Evolutionary conservation across 306 rosid species (phyloP), one percentile per base, ranked within the genome.

Genomic region (Quercus gilva): DNA sequence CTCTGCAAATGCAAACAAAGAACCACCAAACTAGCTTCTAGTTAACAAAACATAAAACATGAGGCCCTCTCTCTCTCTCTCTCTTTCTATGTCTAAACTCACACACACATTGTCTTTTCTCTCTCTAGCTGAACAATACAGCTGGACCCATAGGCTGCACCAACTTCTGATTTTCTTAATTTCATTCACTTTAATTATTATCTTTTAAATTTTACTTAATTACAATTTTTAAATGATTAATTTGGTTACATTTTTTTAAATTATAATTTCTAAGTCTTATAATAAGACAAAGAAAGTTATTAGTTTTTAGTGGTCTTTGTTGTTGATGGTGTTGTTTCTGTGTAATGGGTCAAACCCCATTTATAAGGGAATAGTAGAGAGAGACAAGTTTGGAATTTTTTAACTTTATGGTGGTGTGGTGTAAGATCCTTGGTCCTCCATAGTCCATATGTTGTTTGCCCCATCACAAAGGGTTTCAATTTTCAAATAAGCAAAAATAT

Each of bases 111-210:
- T 41, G 45, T 41, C 45, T 8, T 41, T 49, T 49, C 53, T 49
- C 53, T 49, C 53, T 68, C 79, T 80, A 43, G 37, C 78, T 52
- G 74, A 76, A 77, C 82, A 84, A 28, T 71, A 75, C 88, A 91
- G 90, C 86, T 80, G 88, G 86, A 87, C 85, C 83, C 77, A 68
- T 74, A 64, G 82, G 80, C 84, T 72, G 73, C 81, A 81, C 89
- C 87, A 90, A 88, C 84, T 84, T 83, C 74, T 78, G 86, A 84
- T 84, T 85, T 85, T 84, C 73, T 31, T 74, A 75, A 71, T 59
- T 78, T 76, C n/a, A 61, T 79, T 78, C 49, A 49, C 53, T 49
- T 70, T 53, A 53, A 10, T 17, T 74, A 45, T 65, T 60, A 74
- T 77, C 64, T 76, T 25, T 23, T 64, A n/a, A 11, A 69, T 41